Base-by-base conservation (phyloP, 1,139 yeast species). In the Yamadazyma blattariae region DNA sequence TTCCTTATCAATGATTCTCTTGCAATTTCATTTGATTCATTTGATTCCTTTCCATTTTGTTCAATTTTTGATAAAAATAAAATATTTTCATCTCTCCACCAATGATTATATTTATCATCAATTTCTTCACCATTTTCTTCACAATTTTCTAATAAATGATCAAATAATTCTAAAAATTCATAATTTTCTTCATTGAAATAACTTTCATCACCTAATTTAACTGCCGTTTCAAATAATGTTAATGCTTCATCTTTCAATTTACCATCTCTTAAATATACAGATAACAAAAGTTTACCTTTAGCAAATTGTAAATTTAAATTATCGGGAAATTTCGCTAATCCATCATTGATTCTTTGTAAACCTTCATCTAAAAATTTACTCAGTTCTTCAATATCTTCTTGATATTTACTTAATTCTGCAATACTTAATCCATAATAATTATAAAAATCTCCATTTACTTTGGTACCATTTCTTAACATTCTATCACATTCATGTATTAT, bases 401-500 rank as follows among this genome's bases (percentile, higher is more conserved):
- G 69, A 57, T 77, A 82, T 24, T 64, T 67, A 3, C 90, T 79
- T 48, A 88, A 64, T 39, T 83, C 88, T 25, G 82, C 70, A 35
- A 90, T 65, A 0, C 95, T 81, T 33, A 76, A 62, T 0, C 88
- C 89, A 54, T 89, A 90, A 22, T 84, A 75, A 7, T 81, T 64
- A 53, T 87, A 86, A 57, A 88, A 87, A 32, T 67, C 67, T 14
- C 79, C 79, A 12, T 82, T 77, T 15, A 85, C 55, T 32, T 50
- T 42, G 15, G 45, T 44, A 6, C 23, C 27, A 48, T 71, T 67
- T 48, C 96, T 71, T 46, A 88, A 67, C 27, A 88, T 56, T 31
- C 95, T 64, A 52, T 90, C 97, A 60, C 96, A 85, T 57, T 92
- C 97, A 51, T 92, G 96, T 15, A 92, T 77, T 5, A 92, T 74